Evolutionary conservation across 129 eudicot species (phyloP).

Genomic region (Centrapalus pauciflorus): DNA sequence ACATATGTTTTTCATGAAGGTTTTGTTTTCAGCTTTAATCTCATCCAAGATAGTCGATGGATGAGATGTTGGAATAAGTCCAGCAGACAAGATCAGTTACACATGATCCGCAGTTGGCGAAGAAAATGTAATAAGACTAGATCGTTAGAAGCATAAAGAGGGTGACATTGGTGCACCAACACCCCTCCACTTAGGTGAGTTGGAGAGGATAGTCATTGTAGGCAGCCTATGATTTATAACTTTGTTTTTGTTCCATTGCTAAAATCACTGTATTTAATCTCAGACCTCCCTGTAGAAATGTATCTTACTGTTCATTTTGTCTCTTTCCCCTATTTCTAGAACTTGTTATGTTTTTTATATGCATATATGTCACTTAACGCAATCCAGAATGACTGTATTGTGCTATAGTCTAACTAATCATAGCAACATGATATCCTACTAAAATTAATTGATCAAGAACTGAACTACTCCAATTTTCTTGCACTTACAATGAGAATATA

Average conservation of each 20-base stretch:
- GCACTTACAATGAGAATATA: slow-evolving; percentile 10
- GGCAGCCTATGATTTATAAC: slow-evolving; percentile 26
- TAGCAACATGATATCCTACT: not conserved
- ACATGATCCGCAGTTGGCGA: slow-evolving; percentile 31
- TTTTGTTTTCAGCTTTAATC: slow-evolving; percentile 22
- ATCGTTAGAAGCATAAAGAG: slow-evolving; percentile 19
- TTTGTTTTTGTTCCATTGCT: not conserved
- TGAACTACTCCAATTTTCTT: not conserved
- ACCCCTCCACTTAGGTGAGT: not conserved
- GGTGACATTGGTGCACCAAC: slow-evolving; percentile 19
- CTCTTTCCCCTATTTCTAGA: slow-evolving; percentile 6
- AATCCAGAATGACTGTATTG: slow-evolving; percentile 3
- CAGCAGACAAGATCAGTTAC: slow-evolving; percentile 31
- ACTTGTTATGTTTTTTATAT: slow-evolving; percentile 11
- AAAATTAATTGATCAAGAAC: not conserved
- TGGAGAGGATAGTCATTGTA: slow-evolving; percentile 7
- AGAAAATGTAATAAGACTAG: slow-evolving; percentile 21
- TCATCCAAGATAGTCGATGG: slow-evolving; percentile 18
- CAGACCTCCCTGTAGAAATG: slow-evolving; percentile 27
- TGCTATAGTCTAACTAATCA: not conserved
- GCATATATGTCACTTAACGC: not conserved
- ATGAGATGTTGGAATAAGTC: slow-evolving; percentile 31
- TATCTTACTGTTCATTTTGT: slow-evolving; percentile 17
- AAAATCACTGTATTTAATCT: slow-evolving; percentile 22
- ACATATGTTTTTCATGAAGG: slow-evolving; percentile 13